Evolutionary conservation across 768 basidiomycete genomes (phyloP).

Genomic region (Rhizopogon roseolus): DNA sequence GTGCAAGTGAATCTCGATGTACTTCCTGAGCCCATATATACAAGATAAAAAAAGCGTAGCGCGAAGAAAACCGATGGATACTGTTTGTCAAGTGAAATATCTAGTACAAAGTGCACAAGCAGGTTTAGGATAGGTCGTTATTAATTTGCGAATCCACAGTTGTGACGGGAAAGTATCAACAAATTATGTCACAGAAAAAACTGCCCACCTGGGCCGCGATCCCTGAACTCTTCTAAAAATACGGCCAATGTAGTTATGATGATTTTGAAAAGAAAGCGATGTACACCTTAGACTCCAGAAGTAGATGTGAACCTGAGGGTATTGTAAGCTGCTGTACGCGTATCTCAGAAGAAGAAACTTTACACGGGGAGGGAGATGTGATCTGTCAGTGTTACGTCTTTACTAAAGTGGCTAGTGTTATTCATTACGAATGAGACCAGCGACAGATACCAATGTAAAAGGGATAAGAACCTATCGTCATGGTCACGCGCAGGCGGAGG

Average conservation of each 20-base stretch:
- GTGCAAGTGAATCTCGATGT: too few relatives aligned
- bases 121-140: too few relatives aligned
- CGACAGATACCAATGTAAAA: not conserved
- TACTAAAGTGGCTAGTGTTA: not conserved
- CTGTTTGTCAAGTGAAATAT: too few relatives aligned
- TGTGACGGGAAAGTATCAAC: too few relatives aligned
- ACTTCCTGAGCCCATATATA: too few relatives aligned
- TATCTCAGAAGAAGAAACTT: not conserved
- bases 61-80: too few relatives aligned
- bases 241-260: too few relatives aligned
- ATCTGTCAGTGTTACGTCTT: not conserved
- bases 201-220: not conserved
- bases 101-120: too few relatives aligned
- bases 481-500: too few relatives aligned
- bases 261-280: not conserved
- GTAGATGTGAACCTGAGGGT: not conserved
- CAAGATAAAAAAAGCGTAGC: too few relatives aligned
- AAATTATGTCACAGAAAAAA: not conserved
- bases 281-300: not conserved
- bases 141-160: too few relatives aligned
- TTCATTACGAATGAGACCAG: not conserved
- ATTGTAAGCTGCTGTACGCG: not conserved
- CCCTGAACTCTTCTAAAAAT: not conserved
- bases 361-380: not conserved
- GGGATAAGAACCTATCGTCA: not conserved